phyloP scores from a whole-genome alignment of 192 early-diverging fungal genomes.

The Coemansia sp. region DNA sequence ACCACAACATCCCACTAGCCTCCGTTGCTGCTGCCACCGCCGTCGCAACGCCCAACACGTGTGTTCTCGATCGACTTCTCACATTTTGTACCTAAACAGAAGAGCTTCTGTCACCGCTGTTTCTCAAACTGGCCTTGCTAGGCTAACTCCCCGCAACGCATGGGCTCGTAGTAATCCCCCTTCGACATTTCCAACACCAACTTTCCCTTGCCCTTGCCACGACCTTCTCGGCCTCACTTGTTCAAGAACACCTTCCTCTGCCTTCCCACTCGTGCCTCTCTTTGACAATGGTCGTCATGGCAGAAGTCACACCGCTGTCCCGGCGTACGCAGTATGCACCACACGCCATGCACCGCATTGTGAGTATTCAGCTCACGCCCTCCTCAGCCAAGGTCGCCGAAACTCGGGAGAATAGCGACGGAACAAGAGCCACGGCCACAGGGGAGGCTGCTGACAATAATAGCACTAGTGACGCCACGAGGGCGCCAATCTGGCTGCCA shows the following conservation, averaged over 20 bases:
- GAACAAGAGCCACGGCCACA: neutral
- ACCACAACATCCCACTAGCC: neutral
- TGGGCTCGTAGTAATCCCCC: constrained; percentile 28
- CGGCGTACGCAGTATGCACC: constrained; percentile 3
- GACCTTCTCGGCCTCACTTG: constrained; percentile 8
- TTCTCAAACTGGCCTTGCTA: neutral
- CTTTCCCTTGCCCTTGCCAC: neutral
- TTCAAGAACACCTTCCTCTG: too few species aligned
- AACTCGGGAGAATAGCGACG: neutral
- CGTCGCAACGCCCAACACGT: neutral
- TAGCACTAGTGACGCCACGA: neutral
- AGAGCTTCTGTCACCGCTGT: neutral
- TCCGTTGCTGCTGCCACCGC: too few species aligned
- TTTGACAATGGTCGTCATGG: neutral
- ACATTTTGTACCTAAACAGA: neutral
- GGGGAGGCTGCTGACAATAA: neutral
- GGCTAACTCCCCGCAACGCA: constrained; percentile 14
- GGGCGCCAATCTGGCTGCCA: constrained; percentile 31
- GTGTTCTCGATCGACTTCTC: neutral
- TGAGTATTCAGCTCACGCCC: constrained; percentile 12
- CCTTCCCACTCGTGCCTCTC: neutral
- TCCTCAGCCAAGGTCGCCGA: neutral
- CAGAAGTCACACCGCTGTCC: constrained; percentile 5
- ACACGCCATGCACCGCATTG: constrained; percentile 14
- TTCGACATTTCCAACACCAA: neutral